Evolutionary conservation across 1,284 basidiomycete species (phyloP).

Genomic region (Cryptococcus maquisensis): DNA sequence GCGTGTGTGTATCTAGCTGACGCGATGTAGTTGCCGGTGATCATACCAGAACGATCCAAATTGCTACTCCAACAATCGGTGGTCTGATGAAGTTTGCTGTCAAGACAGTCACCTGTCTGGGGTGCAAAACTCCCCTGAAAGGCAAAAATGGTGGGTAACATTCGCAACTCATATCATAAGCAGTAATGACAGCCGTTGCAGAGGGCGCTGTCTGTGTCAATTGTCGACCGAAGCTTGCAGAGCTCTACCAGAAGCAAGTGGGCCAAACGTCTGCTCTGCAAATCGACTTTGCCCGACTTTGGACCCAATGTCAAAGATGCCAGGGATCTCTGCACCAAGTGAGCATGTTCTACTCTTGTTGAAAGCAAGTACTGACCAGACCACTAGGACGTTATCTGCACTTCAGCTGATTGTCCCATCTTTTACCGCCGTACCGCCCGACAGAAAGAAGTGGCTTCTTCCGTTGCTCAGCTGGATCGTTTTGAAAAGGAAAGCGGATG

Average conservation of each 20-base stretch:
- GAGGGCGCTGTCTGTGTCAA: slow-evolving; percentile 91
- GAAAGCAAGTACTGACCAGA: not conserved
- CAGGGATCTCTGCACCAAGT: slow-evolving; percentile 93
- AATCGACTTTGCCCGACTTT: slow-evolving; percentile 83
- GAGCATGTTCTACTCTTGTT: slow-evolving; percentile 11
- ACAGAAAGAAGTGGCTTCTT: slow-evolving; percentile 90
- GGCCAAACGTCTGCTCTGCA: slow-evolving; percentile 69
- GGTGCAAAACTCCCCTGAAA: slow-evolving; percentile 82
- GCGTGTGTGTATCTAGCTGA: not conserved
- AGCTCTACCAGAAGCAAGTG: slow-evolving; percentile 85
- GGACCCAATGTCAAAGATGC: slow-evolving; percentile 96
- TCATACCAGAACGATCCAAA: slow-evolving; percentile 86
- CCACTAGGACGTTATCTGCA: slow-evolving; percentile 86
- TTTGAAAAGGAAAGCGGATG: slow-evolving; percentile 59
- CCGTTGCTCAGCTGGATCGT: slow-evolving; percentile 68
- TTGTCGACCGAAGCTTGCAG: slow-evolving; percentile 74
- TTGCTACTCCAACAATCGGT: slow-evolving; percentile 88
- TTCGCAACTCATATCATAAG: not conserved
- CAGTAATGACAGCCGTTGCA: slow-evolving; percentile 40
- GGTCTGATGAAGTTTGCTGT: slow-evolving; percentile 97
- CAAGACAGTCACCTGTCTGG: slow-evolving; percentile 85
- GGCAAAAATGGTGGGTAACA: slow-evolving; percentile 60
- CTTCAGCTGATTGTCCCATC: slow-evolving; percentile 95
- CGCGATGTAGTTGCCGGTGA: slow-evolving; percentile 72
- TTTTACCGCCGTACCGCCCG: slow-evolving; percentile 97